Percentiles rank a stretch among this genome's conserved stretches.
Conservation (phyloP, 306 rosid genomes). For the Malus sieversii region DNA sequence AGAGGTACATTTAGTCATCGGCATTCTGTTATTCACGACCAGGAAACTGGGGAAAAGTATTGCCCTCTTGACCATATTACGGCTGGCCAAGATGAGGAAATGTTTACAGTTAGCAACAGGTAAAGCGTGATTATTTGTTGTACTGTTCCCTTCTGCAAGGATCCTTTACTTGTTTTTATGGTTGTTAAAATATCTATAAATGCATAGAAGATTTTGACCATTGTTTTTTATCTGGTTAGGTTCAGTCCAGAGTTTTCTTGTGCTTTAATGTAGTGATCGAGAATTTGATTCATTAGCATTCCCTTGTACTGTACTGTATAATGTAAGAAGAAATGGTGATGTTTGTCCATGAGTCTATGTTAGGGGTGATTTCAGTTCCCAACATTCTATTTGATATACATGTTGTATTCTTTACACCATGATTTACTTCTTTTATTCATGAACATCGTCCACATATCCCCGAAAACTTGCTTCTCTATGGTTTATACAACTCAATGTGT, state of each 20-base stretch:
- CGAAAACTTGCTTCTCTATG: not conserved
- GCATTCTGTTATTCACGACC: constrained; percentile 90
- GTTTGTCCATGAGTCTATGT: not conserved
- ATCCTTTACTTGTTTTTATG: not conserved
- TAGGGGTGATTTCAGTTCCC: not conserved
- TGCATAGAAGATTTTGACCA: not conserved
- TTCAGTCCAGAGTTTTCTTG: not conserved
- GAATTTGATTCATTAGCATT: not conserved
- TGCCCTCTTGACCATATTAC: constrained; percentile 82
- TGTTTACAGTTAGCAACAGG: constrained; percentile 99
- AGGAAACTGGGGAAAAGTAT: constrained; percentile 70
- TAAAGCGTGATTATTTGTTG: constrained; percentile 22
- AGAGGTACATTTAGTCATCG: constrained; percentile 98
- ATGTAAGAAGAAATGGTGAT: not conserved
- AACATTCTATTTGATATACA: not conserved
- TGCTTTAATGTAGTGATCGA: not conserved
- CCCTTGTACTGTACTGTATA: not conserved
- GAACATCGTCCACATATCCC: not conserved
- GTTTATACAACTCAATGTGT: not conserved
- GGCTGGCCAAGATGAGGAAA: constrained; percentile 82
- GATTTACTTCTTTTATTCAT: not conserved
- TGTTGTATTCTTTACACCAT: not conserved
- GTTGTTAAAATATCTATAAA: not conserved
- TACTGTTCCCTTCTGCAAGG: not conserved
- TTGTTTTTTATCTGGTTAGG: not conserved